These are phyloP conservation scores for Phylloporus sp. DNA, from an alignment of 1,284 basidiomycete species.

Conservation along the genomic window DNA sequence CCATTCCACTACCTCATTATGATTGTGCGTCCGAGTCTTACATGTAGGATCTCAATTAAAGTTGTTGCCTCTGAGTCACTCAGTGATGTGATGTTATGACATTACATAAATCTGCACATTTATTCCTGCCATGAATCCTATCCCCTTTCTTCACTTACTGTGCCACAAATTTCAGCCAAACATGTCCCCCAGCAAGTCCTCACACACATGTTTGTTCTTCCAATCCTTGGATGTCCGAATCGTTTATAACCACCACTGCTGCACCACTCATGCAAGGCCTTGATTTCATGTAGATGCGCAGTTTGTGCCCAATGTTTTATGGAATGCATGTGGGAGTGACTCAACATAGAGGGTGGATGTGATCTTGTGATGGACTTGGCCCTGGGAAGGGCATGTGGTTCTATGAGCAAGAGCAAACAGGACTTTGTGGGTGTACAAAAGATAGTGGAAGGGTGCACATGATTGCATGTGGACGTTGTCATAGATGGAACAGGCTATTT, in stretches of 20 bases:
- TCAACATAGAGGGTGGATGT: constrained; percentile 35
- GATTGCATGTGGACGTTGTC: constrained; percentile 20
- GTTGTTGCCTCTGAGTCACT: too few relatives aligned
- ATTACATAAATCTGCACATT: too few relatives aligned
- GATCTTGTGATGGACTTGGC: constrained; percentile 25
- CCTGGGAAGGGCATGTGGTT: constrained; percentile 28
- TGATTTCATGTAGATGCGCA: constrained; percentile 74
- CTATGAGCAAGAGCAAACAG: constrained; percentile 13
- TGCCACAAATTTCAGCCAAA: too few relatives aligned
- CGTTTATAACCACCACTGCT: constrained; percentile 18
- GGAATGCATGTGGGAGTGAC: constrained; percentile 23
- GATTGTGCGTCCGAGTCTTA: too few relatives aligned
- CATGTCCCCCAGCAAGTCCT: constrained; percentile 14
- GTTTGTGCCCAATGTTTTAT: constrained; percentile 66
- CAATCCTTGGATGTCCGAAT: constrained; percentile 10
- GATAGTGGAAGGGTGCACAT: not conserved
- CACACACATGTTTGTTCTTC: constrained; percentile 14
- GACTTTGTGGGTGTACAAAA: constrained; percentile 33
- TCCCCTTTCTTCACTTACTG: too few relatives aligned
- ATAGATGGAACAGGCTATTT: constrained; percentile 5
- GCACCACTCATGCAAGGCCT: constrained; percentile 20
- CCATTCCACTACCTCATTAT: too few relatives aligned
- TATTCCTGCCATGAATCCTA: too few relatives aligned
- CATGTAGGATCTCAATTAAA: too few relatives aligned
- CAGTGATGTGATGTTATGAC: too few relatives aligned